These are phyloP conservation scores for Pseudoscleropodium purum DNA, from an alignment of 225 moss, liverwort and hornwort species.

Conservation along the genomic window DNA sequence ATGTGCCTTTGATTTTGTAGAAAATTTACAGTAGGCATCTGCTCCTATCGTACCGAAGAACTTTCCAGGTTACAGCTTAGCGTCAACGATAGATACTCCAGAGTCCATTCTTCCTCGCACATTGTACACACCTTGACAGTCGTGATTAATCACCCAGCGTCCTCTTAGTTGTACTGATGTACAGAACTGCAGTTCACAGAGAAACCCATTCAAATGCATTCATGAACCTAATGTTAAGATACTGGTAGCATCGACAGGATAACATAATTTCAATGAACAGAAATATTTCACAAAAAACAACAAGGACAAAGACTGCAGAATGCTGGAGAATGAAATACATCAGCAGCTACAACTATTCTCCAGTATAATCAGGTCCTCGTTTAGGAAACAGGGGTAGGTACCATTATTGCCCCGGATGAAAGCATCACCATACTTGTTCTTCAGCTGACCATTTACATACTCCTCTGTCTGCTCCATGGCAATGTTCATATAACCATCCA, in stretches of 20 bases:
- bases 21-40: constrained; percentile 15
- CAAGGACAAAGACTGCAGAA: not conserved
- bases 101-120: constrained; percentile 2
- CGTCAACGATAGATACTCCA: not conserved
- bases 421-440: constrained; percentile 97
- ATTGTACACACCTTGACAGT: constrained; percentile 5
- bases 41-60: not conserved
- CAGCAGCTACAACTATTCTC: not conserved
- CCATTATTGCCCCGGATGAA: constrained; percentile 97
- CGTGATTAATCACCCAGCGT: constrained; percentile 57
- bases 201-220: not conserved
- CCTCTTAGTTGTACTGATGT: constrained; percentile 92
- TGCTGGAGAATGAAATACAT: not conserved
- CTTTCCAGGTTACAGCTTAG: not conserved
- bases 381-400: not conserved
- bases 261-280: not conserved
- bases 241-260: not conserved
- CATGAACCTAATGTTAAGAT: not conserved
- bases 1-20: not conserved
- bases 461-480: constrained; percentile 99
- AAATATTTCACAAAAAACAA: not conserved
- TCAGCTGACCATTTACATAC: constrained; percentile 92
- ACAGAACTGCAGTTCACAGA: constrained; percentile 51
- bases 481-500: constrained; percentile 98
- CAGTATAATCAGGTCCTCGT: not conserved